Evolutionary conservation across 1,139 yeast species (phyloP), one percentile per base, ranked within the genome.

Genomic region (Yamadazyma conglobata): DNA sequence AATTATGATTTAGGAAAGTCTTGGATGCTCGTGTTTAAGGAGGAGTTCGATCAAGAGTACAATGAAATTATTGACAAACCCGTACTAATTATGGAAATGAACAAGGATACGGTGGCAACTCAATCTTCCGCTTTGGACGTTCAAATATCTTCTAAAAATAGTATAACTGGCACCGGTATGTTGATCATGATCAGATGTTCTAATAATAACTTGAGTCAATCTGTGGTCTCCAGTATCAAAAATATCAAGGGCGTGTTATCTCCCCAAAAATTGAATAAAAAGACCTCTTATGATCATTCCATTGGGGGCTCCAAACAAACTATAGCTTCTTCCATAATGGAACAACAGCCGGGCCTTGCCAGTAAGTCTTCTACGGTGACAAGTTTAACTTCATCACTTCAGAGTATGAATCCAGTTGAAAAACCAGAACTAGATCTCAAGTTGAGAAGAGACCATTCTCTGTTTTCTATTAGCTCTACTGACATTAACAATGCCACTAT

Each of bases 1-100:
- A 64, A 66, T 40, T 57, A 64, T 35, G 56, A 54, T 6, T 32
- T 50, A 29, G 46, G 50, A 28, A 52, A 54, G 38, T 46, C 62
- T 27, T 68, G 73, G 73, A 43, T 67, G 35, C 50, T 67, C 32
- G 48, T 64, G 3, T 68, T 67, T 47, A 64, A 65, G 42, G 73
- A 67, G 42, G 68, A 58, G 27, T 52, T 32, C 31, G 68, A 61
- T 35, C 54, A 47, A 12, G 48, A 51, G 24, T 48, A 44, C 30
- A 44, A 50, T 15, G 70, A 64, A 37, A 49, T 51, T 8, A 35
- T 59, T 12, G 73, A 67, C 36, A 48, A 45, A 28, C 72, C 73
- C 5, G 47, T 68, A 4, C 46, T 67, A 31, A 46, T 68, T 22
- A 44, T 67, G 34, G 57, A 62, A 21, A 38, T 67, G 25, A 49